Conservation (phyloP, 2,329 filamentous ascomycete genomes). For the Epichloe bromicola region DNA sequence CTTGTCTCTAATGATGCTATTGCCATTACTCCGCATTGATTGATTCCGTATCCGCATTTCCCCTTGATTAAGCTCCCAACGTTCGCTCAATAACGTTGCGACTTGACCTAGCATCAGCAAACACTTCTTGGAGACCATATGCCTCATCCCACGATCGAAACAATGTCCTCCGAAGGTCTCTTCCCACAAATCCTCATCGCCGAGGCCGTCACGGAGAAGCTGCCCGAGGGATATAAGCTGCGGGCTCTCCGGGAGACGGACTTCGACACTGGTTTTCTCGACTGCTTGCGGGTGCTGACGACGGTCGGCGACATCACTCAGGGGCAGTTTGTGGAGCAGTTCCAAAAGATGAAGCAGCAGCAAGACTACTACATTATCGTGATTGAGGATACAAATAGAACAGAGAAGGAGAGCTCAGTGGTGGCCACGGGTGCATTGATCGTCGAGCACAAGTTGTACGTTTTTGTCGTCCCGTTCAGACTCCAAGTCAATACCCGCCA, state of each 20-base stretch:
- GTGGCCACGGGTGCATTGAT: slow-evolving; percentile 88
- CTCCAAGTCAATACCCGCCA: too few relatives aligned
- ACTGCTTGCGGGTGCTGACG: slow-evolving; percentile 81
- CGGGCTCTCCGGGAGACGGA: slow-evolving; percentile 70
- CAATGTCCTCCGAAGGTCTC: slow-evolving; percentile 37
- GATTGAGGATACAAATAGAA: slow-evolving; percentile 55
- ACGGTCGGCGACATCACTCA: slow-evolving; percentile 79
- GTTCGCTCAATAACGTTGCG: too few relatives aligned
- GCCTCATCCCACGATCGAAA: slow-evolving; percentile 4
- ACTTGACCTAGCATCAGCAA: too few relatives aligned
- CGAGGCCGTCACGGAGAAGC: slow-evolving; percentile 52
- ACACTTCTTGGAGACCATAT: background rate
- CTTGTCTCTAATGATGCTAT: too few relatives aligned
- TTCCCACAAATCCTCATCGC: slow-evolving; percentile 71
- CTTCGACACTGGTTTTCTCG: slow-evolving; percentile 72
- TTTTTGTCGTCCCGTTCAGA: slow-evolving; percentile 9
- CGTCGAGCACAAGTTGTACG: slow-evolving; percentile 87
- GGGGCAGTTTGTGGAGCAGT: slow-evolving; percentile 64
- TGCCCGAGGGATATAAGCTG: slow-evolving; percentile 72
- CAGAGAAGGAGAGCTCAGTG: slow-evolving; percentile 43
- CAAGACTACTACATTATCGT: slow-evolving; percentile 79
- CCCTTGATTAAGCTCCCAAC: too few relatives aligned
- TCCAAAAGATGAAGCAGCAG: slow-evolving; percentile 64
- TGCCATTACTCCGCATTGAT: too few relatives aligned
- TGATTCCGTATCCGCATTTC: too few relatives aligned